Evolutionary conservation across 148 eudicot genomes (phyloP).

Genomic region (Dianthus caryophyllus): DNA sequence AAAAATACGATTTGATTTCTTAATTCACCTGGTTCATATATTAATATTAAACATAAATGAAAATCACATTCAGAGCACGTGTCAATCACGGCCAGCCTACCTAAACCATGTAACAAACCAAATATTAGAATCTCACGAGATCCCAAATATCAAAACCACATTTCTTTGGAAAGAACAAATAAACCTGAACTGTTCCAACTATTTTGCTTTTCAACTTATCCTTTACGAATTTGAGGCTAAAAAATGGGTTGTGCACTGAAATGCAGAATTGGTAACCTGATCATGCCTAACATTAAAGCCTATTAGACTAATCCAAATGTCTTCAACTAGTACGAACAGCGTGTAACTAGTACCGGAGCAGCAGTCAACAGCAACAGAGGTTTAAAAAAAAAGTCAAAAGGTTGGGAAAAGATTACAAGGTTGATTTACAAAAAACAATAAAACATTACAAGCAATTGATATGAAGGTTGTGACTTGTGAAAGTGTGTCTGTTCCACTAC

Average conservation of each 20-base stretch:
- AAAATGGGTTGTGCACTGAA: neutral
- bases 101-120: neutral
- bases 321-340: neutral
- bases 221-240: neutral
- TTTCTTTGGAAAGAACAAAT: neutral
- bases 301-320: neutral
- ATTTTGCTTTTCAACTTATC: neutral
- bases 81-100: neutral
- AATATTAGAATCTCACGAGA: conserved; percentile 1
- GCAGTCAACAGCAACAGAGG: neutral
- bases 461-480: neutral
- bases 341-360: neutral
- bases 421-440: too few relatives aligned
- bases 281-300: neutral
- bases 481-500: neutral
- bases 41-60: too few relatives aligned
- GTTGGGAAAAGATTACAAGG: neutral
- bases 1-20: neutral
- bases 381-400: neutral
- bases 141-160: neutral
- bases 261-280: neutral
- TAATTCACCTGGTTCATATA: conserved; percentile 2
- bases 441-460: neutral
- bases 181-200: neutral
- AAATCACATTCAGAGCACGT: too few relatives aligned